A percentile compares a stretch with the other conserved stretches of the same genome.
Evolutionary conservation across 169 alveolate genomes (phyloP).

Genomic region (Cryptosporidium baileyi): DNA sequence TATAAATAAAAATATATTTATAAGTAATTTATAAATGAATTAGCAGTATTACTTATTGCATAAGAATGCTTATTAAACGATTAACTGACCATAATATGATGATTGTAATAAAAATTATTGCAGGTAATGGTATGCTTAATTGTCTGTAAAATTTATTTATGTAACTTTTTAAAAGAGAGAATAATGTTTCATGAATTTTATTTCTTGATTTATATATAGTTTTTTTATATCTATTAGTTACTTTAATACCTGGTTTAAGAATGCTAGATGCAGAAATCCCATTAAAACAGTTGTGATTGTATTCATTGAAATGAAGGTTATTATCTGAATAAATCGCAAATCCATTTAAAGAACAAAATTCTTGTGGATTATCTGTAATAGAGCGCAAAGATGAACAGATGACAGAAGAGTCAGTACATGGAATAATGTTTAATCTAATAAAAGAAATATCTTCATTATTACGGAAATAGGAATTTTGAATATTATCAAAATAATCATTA

Average conservation of each 20-base stretch:
- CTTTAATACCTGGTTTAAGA: slow-evolving; percentile 38
- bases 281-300: slow-evolving; percentile 26
- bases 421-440: slow-evolving; percentile 7
- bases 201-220: not conserved
- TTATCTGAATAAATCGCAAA: not conserved
- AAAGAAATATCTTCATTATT: slow-evolving; percentile 19
- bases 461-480: slow-evolving; percentile 22
- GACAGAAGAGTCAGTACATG: slow-evolving; percentile 43
- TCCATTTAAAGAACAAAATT: slow-evolving; percentile 46
- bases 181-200: not conserved
- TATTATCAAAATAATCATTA: slow-evolving; percentile 35
- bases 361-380: slow-evolving; percentile 40
- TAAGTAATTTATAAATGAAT: too few species aligned
- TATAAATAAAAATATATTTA: too few species aligned
- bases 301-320: not conserved
- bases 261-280: slow-evolving; percentile 26
- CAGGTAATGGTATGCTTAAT: slow-evolving; percentile 29
- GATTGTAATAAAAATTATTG: slow-evolving; percentile 4
- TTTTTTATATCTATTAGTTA: not conserved
- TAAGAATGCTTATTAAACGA: too few species aligned
- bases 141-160: not conserved
- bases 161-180: not conserved
- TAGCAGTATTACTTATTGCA: too few species aligned
- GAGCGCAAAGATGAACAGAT: slow-evolving; percentile 40
- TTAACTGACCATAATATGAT: not conserved